These are phyloP conservation scores for Taphrina pruni DNA, from an alignment of 1,139 yeast genomes.

Conservation along the genomic window DNA sequence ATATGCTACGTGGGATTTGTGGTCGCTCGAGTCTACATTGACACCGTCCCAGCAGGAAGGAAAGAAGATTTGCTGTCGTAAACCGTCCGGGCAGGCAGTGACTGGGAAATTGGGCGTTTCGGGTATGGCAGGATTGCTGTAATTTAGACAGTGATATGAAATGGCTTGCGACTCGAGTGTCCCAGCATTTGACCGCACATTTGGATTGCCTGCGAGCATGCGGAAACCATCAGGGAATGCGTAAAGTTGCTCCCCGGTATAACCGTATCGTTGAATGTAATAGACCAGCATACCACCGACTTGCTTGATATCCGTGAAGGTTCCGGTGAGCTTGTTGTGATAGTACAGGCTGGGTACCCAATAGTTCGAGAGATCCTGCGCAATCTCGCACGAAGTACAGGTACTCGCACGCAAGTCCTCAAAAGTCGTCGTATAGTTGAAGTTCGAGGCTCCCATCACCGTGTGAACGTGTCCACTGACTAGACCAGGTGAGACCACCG, in stretches of 20 bases:
- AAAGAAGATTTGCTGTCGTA: constrained; percentile 41
- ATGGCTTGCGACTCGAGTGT: constrained; percentile 38
- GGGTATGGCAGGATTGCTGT: constrained; percentile 31
- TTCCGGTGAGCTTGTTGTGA: constrained; percentile 22
- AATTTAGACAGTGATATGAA: constrained; percentile 39
- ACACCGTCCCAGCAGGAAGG: constrained; percentile 45
- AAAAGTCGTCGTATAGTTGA: constrained; percentile 31
- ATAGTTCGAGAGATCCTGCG: constrained; percentile 40
- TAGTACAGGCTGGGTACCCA: constrained; percentile 42
- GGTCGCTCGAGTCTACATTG: constrained; percentile 41
- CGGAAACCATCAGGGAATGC: constrained; percentile 43
- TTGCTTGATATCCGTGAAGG: constrained; percentile 32
- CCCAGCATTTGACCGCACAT: constrained; percentile 12
- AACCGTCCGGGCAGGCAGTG: constrained; percentile 41
- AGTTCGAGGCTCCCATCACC: constrained; percentile 34
- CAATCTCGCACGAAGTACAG: constrained; percentile 40
- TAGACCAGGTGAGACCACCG: constrained; percentile 37
- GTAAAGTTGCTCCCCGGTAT: constrained; percentile 32
- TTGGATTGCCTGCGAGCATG: constrained; percentile 43
- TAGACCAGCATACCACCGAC: constrained; percentile 42
- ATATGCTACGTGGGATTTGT: constrained; percentile 42
- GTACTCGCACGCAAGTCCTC: constrained; percentile 27
- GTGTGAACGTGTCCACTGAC: constrained; percentile 40
- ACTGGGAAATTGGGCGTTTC: constrained; percentile 38
- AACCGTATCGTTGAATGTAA: constrained; percentile 42